Conservation (phyloP, 352 stramenopile species). For the Phytophthora europaea region DNA sequence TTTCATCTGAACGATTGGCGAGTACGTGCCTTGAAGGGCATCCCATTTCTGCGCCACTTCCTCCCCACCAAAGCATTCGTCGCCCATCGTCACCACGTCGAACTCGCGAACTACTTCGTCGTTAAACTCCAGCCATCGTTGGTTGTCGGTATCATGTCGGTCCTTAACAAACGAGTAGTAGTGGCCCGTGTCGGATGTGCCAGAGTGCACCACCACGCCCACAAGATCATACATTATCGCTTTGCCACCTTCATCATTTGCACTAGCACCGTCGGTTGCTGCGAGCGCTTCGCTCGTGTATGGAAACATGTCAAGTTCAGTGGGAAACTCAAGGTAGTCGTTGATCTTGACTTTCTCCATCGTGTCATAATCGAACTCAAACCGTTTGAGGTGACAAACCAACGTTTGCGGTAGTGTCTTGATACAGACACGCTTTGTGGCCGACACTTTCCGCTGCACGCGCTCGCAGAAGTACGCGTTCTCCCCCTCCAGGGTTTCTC, state of each 20-base stretch:
- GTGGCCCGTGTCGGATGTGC: conserved; percentile 93
- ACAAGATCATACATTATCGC: conserved; percentile 88
- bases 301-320: conserved; percentile 91
- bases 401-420: conserved; percentile 82
- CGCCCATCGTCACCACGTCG: conserved; percentile 71
- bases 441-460: conserved; percentile 72
- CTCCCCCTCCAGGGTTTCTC: conserved; percentile 78
- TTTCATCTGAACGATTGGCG: conserved; percentile 66
- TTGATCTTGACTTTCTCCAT: conserved; percentile 93
- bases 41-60: conserved; percentile 78
- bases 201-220: conserved; percentile 94
- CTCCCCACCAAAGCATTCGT: conserved; percentile 93
- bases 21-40: conserved; percentile 28
- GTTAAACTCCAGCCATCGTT: conserved; percentile 94
- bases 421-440: conserved; percentile 87
- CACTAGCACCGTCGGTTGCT: conserved; percentile 2
- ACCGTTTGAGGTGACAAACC: conserved; percentile 89
- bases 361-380: conserved; percentile 92
- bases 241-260: background rate
- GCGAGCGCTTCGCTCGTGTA: conserved; percentile 85
- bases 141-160: conserved; percentile 29
- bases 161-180: conserved; percentile 97
- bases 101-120: conserved; percentile 91
- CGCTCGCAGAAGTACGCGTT: conserved; percentile 87
- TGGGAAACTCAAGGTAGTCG: conserved; percentile 85